Evolutionary conservation across 2,329 filamentous ascomycete genomes (phyloP).

Genomic region (Diplodia mutila): DNA sequence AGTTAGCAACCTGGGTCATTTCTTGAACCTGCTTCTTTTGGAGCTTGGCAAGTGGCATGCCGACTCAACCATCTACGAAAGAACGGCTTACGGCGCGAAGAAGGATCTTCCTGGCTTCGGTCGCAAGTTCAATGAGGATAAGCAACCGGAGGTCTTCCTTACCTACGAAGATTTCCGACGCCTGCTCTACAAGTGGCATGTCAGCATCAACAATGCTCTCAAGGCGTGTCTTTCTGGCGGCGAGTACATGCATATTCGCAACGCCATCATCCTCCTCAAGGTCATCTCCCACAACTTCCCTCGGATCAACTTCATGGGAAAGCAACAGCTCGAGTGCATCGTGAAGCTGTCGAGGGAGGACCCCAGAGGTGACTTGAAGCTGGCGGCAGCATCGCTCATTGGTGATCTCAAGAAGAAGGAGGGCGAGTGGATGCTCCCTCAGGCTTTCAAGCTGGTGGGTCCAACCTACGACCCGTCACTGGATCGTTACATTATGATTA

Average conservation of each 20-base stretch:
- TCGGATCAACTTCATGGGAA: constrained; percentile 84
- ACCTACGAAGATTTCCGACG: constrained; percentile 86
- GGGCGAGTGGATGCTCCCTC: constrained; percentile 72
- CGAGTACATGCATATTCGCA: constrained; percentile 98
- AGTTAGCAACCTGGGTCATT: constrained; percentile 89
- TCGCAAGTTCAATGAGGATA: constrained; percentile 69
- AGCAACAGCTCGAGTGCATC: constrained; percentile 67
- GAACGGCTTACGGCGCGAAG: constrained; percentile 72
- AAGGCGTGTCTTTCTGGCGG: constrained; percentile 78
- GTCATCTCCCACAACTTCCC: constrained; percentile 82
- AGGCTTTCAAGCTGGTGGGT: constrained; percentile 71
- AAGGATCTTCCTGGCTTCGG: constrained; percentile 78
- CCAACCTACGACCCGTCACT: neutral
- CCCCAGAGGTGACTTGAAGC: constrained; percentile 72
- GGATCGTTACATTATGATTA: neutral
- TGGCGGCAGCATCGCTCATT: constrained; percentile 71
- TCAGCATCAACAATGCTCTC: constrained; percentile 75
- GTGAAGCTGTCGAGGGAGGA: constrained; percentile 63
- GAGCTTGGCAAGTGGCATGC: constrained; percentile 85
- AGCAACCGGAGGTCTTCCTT: constrained; percentile 67
- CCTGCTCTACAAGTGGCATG: constrained; percentile 88
- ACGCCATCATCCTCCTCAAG: constrained; percentile 89
- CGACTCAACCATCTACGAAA: constrained; percentile 75
- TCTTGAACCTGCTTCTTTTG: constrained; percentile 78
- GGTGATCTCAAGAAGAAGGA: constrained; percentile 71